A percentile compares a stretch with the other conserved stretches of the same genome.
phyloP scores from a whole-genome alignment of 2,329 filamentous ascomycete species.

The Mycosphaerella arachidis region DNA sequence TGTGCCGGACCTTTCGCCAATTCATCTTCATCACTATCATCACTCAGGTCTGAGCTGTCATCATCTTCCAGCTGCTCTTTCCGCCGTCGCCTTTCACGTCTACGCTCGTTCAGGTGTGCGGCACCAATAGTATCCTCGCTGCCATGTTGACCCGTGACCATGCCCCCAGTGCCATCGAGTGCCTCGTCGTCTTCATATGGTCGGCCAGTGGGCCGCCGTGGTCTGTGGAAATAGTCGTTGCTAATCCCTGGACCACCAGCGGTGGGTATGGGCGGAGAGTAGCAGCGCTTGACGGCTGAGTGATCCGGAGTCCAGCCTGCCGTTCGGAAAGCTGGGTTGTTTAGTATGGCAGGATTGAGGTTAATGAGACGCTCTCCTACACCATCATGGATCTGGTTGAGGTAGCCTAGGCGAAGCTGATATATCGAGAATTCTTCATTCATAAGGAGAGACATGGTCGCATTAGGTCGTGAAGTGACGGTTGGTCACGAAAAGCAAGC shows the following conservation, averaged over 20 bases:
- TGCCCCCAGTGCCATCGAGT: conserved; percentile 64
- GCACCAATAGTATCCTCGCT: conserved; percentile 65
- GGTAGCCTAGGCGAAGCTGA: conserved; percentile 74
- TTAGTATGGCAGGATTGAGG: conserved; percentile 72
- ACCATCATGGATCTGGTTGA: conserved; percentile 74
- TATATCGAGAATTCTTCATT: conserved; percentile 64
- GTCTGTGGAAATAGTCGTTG: conserved; percentile 72
- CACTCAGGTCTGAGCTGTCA: conserved; percentile 78
- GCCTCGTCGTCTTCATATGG: conserved; percentile 52
- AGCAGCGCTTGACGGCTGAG: conserved; percentile 72
- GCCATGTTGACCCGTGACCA: conserved; percentile 63
- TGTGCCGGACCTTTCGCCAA: conserved; percentile 66
- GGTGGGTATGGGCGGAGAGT: conserved; percentile 81
- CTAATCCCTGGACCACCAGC: conserved; percentile 48
- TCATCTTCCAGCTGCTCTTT: conserved; percentile 78
- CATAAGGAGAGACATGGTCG: conserved; percentile 35
- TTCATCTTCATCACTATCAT: conserved; percentile 76
- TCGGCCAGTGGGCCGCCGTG: conserved; percentile 22
- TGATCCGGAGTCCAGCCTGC: conserved; percentile 74
- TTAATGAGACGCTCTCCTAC: conserved; percentile 80
- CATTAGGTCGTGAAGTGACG: not conserved
- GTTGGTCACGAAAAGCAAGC: not conserved
- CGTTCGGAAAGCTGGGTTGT: conserved; percentile 75
- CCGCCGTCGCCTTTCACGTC: conserved; percentile 55
- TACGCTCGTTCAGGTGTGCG: conserved; percentile 49